Percentiles rank a stretch among this genome's conserved stretches.
Evolutionary conservation across 352 stramenopile genomes (phyloP).

Genomic region (Phytophthora palmivora): DNA sequence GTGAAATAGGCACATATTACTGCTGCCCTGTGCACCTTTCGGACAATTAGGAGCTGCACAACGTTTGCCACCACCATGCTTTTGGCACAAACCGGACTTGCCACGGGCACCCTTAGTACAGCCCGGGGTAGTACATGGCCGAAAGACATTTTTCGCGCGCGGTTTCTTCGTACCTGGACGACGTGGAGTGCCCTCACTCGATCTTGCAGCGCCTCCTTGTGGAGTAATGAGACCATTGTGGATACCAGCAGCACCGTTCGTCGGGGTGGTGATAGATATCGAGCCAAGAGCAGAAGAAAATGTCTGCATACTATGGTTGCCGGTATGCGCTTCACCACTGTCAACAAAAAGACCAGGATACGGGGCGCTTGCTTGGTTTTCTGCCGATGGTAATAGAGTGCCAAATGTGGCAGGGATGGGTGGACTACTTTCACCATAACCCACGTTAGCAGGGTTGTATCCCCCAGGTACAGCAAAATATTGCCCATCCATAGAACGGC

Average conservation of each 20-base stretch:
- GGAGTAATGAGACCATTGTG: slow-evolving; percentile 35
- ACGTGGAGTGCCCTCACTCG: slow-evolving; percentile 8
- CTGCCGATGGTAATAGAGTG: slow-evolving; percentile 20
- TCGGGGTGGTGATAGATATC: slow-evolving; percentile 34
- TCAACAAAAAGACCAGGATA: slow-evolving; percentile 40
- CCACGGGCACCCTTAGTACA: slow-evolving; percentile 84
- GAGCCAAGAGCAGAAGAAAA: slow-evolving; percentile 36
- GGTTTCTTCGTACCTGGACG: slow-evolving; percentile 63
- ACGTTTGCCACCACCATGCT: slow-evolving; percentile 86
- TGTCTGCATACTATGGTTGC: slow-evolving; percentile 24
- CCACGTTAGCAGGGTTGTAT: slow-evolving; percentile 23
- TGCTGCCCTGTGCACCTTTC: slow-evolving; percentile 87
- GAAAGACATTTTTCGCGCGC: slow-evolving; percentile 78
- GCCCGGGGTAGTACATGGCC: slow-evolving; percentile 58
- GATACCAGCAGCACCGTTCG: slow-evolving; percentile 15
- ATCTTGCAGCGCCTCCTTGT: slow-evolving; percentile 14
- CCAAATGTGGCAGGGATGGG: slow-evolving; percentile 11
- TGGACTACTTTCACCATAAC: neutral
- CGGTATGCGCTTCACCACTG: slow-evolving; percentile 18
- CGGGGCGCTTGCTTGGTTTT: slow-evolving; percentile 8
- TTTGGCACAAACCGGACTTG: slow-evolving; percentile 85
- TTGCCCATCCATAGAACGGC: slow-evolving; percentile 18
- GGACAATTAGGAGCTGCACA: slow-evolving; percentile 65
- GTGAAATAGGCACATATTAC: slow-evolving; percentile 81
- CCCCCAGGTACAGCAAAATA: slow-evolving; percentile 27